Base-by-base conservation (phyloP, 176 grass and related monocot genomes). In the Poa annua region DNA sequence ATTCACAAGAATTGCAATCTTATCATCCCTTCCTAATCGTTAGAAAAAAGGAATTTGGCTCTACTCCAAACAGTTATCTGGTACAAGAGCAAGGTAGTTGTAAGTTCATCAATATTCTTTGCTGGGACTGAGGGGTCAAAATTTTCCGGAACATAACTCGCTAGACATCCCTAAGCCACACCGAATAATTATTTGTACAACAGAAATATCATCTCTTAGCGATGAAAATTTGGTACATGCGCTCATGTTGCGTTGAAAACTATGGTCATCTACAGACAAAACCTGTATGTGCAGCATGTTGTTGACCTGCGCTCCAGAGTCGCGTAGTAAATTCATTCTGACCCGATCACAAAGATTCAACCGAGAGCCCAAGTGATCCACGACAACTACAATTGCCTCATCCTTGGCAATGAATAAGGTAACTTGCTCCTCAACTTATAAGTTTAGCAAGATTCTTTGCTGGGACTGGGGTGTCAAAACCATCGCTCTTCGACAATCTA, bases 181-280 rank as follows among this genome's bases (percentile, higher is more conserved):
- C 3, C 8, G 25, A 49, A n/a, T 59, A 41, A 66, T 33, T 15
- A 63, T 15, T 51, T 66, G 26, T 19, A 25, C 7, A 32, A 44
- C 9, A 44, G 6, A 60, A 33, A 38, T 64, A 62, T 62, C 12
- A 12, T 45, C 10, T 11, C 44, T 45, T 10, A 12, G 44, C 44
- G 44, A 45, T 45, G 14, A 29, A 13, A 13, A 70, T 25, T 41
- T 47, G 2, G 68, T 49, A 29, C 1, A 71, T 15, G 45, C 1
- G 1, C 47, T 51, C 8, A 74, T 15, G 71, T 6, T n/a, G 71
- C 20, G 16, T 42, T 42, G 6, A 48, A 6, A 74, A 48, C 16
- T n/a, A 74, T 66, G 55, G 20, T 52, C 41, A 33, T 76, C 34
- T 71, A 62, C 19, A 85, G 61, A 48, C 49, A 10, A 50, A 80